These are phyloP conservation scores for Epichloe hybrida DNA, from an alignment of 2,329 filamentous ascomycete species.

Conservation along the genomic window DNA sequence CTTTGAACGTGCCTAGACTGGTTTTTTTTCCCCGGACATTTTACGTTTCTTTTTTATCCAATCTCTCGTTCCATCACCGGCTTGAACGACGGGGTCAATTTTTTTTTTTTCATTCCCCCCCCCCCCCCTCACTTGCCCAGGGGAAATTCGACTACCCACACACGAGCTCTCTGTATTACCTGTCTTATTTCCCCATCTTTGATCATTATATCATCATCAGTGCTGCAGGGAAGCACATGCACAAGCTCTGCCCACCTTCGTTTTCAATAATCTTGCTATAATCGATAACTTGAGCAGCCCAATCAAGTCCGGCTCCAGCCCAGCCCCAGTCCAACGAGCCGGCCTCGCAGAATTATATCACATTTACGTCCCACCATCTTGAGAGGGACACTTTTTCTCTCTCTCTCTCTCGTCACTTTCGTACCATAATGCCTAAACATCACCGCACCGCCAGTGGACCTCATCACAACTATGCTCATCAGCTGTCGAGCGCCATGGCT, in stretches of 20 bases:
- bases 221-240: constrained; percentile 2
- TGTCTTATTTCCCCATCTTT: constrained; percentile 13
- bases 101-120: background rate
- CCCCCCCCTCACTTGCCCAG: background rate
- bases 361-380: background rate
- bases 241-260: constrained; percentile 6
- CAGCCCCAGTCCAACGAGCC: constrained; percentile 2
- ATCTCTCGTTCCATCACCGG: background rate
- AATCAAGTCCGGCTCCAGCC: background rate
- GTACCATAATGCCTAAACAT: constrained; percentile 32
- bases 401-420: constrained; percentile 5
- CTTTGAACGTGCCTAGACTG: background rate
- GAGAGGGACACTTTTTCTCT: constrained; percentile 6
- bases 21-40: background rate
- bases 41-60: background rate
- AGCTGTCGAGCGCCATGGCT: constrained; percentile 27
- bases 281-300: constrained; percentile 7
- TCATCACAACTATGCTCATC: constrained; percentile 19
- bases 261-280: constrained; percentile 14
- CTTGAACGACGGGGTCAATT: background rate
- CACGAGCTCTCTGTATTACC: constrained; percentile 4
- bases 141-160: constrained; percentile 8
- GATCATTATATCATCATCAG: constrained; percentile 9
- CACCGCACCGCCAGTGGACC: constrained; percentile 24
- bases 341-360: constrained; percentile 6